phyloP scores from a whole-genome alignment of 768 basidiomycete species.

The Lactifluus subvellereus region DNA sequence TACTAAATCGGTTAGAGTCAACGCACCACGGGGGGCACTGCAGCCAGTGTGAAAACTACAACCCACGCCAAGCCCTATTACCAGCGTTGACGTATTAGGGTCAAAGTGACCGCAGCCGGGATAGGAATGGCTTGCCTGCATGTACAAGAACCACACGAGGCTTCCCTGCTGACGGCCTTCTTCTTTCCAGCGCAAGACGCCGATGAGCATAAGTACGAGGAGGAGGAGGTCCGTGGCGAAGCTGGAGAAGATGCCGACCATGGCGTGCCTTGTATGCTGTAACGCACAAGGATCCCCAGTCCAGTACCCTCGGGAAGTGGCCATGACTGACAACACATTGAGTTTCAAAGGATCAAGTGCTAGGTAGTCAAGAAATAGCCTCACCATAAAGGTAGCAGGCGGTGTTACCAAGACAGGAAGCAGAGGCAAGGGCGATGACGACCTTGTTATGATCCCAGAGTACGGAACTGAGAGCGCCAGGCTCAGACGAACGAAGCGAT shows the following conservation, averaged over 20 bases:
- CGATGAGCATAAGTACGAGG: slow-evolving; percentile 1
- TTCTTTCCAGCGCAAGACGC: slow-evolving; percentile 3
- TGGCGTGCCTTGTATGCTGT: neutral
- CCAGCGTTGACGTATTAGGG: neutral
- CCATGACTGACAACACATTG: neutral
- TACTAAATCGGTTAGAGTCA: neutral
- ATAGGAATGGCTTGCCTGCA: neutral
- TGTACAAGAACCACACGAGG: slow-evolving; percentile 1
- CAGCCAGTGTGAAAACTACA: neutral
- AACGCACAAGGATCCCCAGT: neutral
- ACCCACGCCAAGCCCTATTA: slow-evolving; percentile 1
- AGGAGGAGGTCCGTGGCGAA: neutral
- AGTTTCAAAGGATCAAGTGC: neutral
- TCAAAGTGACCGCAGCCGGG: neutral
- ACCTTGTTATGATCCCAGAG: slow-evolving; percentile 4
- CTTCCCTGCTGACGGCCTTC: neutral
- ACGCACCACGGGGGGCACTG: neutral
- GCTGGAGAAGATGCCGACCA: neutral
- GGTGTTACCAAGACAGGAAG: neutral
- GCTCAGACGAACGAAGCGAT: neutral
- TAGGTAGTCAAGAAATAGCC: neutral
- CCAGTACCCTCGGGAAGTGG: neutral
- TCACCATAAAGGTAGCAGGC: neutral
- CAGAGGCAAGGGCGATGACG: neutral
- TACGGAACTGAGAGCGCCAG: neutral